phyloP scores from a whole-genome alignment of 257 asterid genomes.

The Solanum pinnatisectum region DNA sequence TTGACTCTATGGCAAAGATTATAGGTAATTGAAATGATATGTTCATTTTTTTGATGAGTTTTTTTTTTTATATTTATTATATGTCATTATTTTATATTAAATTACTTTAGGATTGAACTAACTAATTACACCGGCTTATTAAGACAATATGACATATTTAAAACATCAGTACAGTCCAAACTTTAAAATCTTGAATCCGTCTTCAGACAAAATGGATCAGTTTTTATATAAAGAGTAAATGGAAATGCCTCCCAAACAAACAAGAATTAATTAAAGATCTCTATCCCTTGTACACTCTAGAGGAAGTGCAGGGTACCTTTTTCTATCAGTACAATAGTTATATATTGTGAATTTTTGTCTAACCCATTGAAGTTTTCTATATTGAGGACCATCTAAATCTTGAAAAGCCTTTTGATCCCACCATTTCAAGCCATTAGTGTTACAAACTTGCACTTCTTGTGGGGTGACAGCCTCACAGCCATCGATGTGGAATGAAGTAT shows the following conservation, averaged over 20 bases:
- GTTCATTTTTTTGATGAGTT: background rate
- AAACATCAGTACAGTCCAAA: background rate
- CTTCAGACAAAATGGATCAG: background rate
- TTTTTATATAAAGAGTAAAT: background rate
- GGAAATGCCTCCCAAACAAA: background rate
- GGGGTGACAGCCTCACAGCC: slow-evolving; percentile 20
- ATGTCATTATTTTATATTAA: no score
- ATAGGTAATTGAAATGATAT: no score
- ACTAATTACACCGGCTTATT: background rate
- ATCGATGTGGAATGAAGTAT: slow-evolving; percentile 26
- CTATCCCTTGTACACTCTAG: slow-evolving; percentile 21
- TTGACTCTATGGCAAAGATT: background rate
- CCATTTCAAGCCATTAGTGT: slow-evolving; percentile 21
- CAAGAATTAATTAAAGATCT: slow-evolving; percentile 1
- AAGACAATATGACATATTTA: background rate
- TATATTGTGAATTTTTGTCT: slow-evolving; percentile 20
- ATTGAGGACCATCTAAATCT: slow-evolving; percentile 20
- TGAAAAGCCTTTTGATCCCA: slow-evolving; percentile 31
- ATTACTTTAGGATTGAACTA: background rate
- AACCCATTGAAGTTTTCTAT: slow-evolving; percentile 22
- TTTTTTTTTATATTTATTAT: no score
- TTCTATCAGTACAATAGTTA: slow-evolving; percentile 26
- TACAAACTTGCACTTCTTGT: slow-evolving; percentile 13
- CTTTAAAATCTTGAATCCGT: background rate
- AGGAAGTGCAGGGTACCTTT: slow-evolving; percentile 13